Percentiles rank a stretch among this genome's conserved stretches.
Conservation (phyloP, 257 asterid species). For the Ocimum tenuiflorum region DNA sequence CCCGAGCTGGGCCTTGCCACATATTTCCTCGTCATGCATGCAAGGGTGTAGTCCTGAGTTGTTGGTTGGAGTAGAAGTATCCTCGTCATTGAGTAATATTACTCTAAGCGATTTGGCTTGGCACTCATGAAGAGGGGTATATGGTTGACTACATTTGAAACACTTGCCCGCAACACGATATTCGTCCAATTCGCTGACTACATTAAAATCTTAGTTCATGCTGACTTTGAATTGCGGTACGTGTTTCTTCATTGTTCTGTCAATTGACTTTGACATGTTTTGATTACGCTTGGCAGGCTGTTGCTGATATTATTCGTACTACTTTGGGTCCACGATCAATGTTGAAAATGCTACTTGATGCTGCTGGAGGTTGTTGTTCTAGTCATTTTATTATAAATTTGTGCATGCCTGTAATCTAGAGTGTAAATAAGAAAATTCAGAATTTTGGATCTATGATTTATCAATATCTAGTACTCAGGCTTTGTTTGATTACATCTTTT, state of each 20-base stretch:
- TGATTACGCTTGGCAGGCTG: slow-evolving; percentile 51
- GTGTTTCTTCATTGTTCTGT: not conserved
- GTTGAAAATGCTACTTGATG: slow-evolving; percentile 92
- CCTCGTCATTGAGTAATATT: too few species aligned
- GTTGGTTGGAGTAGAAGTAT: too few species aligned
- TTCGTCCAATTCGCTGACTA: too few species aligned
- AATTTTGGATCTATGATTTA: not conserved
- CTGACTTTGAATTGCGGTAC: not conserved
- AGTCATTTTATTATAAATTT: slow-evolving; percentile 4
- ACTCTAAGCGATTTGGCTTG: too few species aligned
- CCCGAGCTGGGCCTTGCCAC: too few species aligned
- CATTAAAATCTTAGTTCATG: not conserved
- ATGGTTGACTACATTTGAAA: too few species aligned
- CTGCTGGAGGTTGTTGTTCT: slow-evolving; percentile 54
- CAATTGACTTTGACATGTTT: not conserved
- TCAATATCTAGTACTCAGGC: slow-evolving; percentile 10
- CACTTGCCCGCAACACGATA: too few species aligned
- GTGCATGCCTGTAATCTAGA: not conserved
- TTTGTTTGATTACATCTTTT: too few species aligned
- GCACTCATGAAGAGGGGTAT: too few species aligned
- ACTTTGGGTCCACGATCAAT: slow-evolving; percentile 91
- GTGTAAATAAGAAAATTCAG: not conserved
- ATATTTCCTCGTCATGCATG: too few species aligned
- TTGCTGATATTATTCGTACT: slow-evolving; percentile 88
- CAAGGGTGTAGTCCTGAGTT: too few species aligned